A percentile compares a stretch with the other conserved stretches of the same genome.
Evolutionary conservation across 306 rosid genomes (phyloP).

Genomic region (Cicer chorassanicum): DNA sequence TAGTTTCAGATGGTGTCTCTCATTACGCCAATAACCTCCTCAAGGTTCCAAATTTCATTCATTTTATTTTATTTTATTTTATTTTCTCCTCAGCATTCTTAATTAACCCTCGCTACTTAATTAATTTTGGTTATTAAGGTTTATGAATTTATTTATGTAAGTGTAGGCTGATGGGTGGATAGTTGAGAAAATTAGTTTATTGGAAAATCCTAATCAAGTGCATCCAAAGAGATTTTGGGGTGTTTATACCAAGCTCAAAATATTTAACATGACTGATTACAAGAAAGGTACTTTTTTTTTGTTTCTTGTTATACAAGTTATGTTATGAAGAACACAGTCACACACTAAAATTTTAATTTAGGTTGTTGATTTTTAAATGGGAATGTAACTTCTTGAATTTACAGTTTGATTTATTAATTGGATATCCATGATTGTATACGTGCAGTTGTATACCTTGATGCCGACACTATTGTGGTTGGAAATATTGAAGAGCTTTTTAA

Average conservation of each 20-base stretch:
- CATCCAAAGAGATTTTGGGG: constrained; percentile 98
- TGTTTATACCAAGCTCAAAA: constrained; percentile 93
- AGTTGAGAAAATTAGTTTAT: constrained; percentile 85
- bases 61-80: not conserved
- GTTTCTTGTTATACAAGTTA: constrained; percentile 11
- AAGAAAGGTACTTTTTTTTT: constrained; percentile 66
- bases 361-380: constrained; percentile 32
- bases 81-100: not conserved
- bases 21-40: constrained; percentile 69
- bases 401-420: not conserved
- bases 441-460: constrained; percentile 92
- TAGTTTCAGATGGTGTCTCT: constrained; percentile 91
- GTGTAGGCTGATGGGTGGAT: constrained; percentile 97
- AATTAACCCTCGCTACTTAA: not conserved
- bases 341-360: not conserved
- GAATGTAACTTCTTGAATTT: not conserved
- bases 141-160: constrained; percentile 18
- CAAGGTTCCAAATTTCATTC: constrained; percentile 48
- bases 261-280: constrained; percentile 93
- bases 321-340: not conserved
- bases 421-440: too few relatives aligned
- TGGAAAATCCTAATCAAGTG: constrained; percentile 93
- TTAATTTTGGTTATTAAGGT: constrained; percentile 4
- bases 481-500: constrained; percentile 81
- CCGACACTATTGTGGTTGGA: constrained; percentile 84